Base-by-base conservation (phyloP, 2,329 filamentous ascomycete species). In the Penicillium sp. region DNA sequence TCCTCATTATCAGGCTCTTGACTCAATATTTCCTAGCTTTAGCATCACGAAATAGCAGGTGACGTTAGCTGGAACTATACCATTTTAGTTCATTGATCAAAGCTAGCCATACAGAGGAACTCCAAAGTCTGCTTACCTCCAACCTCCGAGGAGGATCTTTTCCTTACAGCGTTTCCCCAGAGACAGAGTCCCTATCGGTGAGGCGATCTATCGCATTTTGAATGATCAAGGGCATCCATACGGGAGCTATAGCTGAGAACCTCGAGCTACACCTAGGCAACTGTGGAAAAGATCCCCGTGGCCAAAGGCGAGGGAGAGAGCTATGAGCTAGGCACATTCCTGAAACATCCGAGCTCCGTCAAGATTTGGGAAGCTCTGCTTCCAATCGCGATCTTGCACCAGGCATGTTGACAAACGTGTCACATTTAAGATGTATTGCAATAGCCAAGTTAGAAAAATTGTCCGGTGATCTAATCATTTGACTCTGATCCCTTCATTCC, bases 401-500 rank as follows among this genome's bases (percentile, higher is more conserved):
- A 53, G 51, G 51, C 51, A 53, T 53, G 51, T 53, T 50, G 40
- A 40, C 51, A 14, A 34, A 18, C 51, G 40, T 53, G 18, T 45
- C 40, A 22, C 46, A 34, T 24, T 22, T 14, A 18, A 45, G 27
- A 32, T 45, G 24, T 45, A 40, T 22, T 27, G 16, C 24, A 2
- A 9, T n/a, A 40, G 21, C 46, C 14, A 50, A 40, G 16, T 38
- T 14, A 44, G 51, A 32, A 27, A 34, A 45, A 53, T 40, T 50
- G 40, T 49, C 46, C 51, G 51, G 52, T 54, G 52, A 54, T 54
- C 48, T 11, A 22, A 54, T 51, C 52, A 54, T 54, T 53, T 53
- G 51, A 45, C 32, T 45, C 39, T 21, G 8, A 41, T 44, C 51
- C 51, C 51, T 53, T 40, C 51, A 53, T 53, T 53, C 51, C 31